Evolutionary conservation across 169 alveolate species (phyloP).

Genomic region (Plasmodium vivax): DNA sequence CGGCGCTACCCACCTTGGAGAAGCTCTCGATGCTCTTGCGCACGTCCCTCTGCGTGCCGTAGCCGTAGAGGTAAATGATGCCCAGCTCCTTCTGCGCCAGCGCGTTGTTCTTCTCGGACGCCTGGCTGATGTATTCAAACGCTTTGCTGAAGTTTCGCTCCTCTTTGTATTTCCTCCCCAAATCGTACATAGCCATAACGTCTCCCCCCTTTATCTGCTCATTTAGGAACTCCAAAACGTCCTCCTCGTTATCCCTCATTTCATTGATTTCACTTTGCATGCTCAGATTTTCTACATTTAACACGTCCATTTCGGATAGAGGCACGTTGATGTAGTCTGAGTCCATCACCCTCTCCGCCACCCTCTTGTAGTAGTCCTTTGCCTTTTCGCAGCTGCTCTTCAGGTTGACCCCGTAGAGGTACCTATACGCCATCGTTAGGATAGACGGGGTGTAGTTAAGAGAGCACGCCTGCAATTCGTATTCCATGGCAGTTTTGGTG

Average conservation of each 20-base stretch:
- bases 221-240: slow-evolving; percentile 52
- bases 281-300: slow-evolving; percentile 45
- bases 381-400: slow-evolving; percentile 40
- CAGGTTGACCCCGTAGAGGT: slow-evolving; percentile 44
- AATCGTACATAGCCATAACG: slow-evolving; percentile 72
- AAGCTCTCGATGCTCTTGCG: slow-evolving; percentile 54
- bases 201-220: slow-evolving; percentile 75
- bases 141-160: slow-evolving; percentile 70
- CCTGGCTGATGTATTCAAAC: slow-evolving; percentile 54
- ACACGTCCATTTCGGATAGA: slow-evolving; percentile 37
- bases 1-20: slow-evolving; percentile 6
- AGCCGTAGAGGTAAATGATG: slow-evolving; percentile 63
- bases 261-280: slow-evolving; percentile 69
- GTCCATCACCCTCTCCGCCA: slow-evolving; percentile 69
- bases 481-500: slow-evolving; percentile 18
- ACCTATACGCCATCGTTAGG: slow-evolving; percentile 47
- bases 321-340: slow-evolving; percentile 71
- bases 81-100: slow-evolving; percentile 65
- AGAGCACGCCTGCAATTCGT: slow-evolving; percentile 16
- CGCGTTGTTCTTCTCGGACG: slow-evolving; percentile 63
- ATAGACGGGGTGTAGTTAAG: slow-evolving; percentile 54
- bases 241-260: slow-evolving; percentile 71
- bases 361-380: slow-evolving; percentile 27
- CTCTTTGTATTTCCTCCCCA: slow-evolving; percentile 73
- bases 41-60: slow-evolving; percentile 39